Base-by-base conservation (phyloP, 257 asterid genomes). In the Solanum bukasovii region DNA sequence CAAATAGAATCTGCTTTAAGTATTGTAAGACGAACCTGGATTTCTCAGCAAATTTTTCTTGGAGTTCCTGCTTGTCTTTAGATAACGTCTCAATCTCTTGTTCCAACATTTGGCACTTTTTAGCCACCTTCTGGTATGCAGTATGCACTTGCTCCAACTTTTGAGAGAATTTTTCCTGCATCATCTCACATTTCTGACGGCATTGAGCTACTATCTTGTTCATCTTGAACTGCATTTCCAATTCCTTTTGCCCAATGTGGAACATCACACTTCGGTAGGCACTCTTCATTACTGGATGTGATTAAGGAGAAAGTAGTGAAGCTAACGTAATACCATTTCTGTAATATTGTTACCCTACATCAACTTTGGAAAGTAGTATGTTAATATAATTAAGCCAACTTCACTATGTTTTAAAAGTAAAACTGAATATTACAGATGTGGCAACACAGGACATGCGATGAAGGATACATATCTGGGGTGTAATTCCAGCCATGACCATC, bases 401-500 rank as follows among this genome's bases (percentile, higher is more conserved):
- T 79, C 85, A 46, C 68, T 49, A 4, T 29, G 85, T 29, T 46
- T 79, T 27, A 5, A 46, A 81, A 46, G 29, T 46, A 81, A 25
- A 81, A 81, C 68, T 29, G 68, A 81, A 46, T 27, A 81, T 29
- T 46, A 46, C 68, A 46, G 42, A 46, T 81, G 29, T 46, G 59
- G 40, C 85, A 81, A 46, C 18, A 29, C 85, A 9, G 68, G 68
- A 29, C 34, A 75, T 6, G 25, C 4, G 5, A 46, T 81, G 70
- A 75, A 92, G 99, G 98, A 97, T 97, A 97, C 98, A 89, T 82
- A 90, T 94, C 92, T 96, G 98, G 38, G 98, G 98, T 87, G 98
- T 93, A 88, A 97, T 83, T 91, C 99, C 98, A 84, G 94, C 94
- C 98, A 93, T 94, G 89, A 52, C 95, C 95, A 93, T 94, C 99